Base-by-base conservation (phyloP, 1,284 basidiomycete genomes). In the Rhodofomes roseus region DNA sequence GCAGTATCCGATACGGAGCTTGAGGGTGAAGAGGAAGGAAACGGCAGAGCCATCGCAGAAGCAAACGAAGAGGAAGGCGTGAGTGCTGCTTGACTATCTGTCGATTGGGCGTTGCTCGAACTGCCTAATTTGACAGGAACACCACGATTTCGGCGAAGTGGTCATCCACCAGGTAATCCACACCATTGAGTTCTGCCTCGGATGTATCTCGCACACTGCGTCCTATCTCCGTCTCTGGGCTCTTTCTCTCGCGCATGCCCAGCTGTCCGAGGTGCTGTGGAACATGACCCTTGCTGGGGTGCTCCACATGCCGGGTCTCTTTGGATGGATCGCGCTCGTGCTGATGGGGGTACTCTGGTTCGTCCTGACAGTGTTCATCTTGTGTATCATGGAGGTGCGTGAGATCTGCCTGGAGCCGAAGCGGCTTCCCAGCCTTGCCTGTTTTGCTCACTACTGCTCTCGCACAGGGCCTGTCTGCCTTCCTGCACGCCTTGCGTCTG, bases 201-300 rank as follows among this genome's bases (percentile, higher is more conserved):
- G 96, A 22, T 98, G 96, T 76, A 98, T 99, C 72, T 99, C 97
- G 65, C 98, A 99, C 77, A 99, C 97, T 2, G 97, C 96, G 8
- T 98, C 96, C 23, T 99, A 99, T 77, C 88, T 99, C 56, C 96
- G 96, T 77, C 83, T 99, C 40, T 99, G 96, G 96, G 97, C 97
- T 23, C 83, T 99, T 9, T 99, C 97, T 34, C 85, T 99, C 54
- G 96, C 96, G 8, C 96, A 99, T 77, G 95, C 97, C 14, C 97
- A 99, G 77, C 81, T 99, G 25, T 96, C 94, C 55, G 96, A 98
- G 75, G 97, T 99, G 52, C 77, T 96, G 60, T 96, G 93, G 90
- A 73, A 73, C 57, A 95, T 96, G 94, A 94, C 92, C 0, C 67
- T 96, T 40, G 86, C 77, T 58, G 68, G 71, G 8, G 82, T 81